Conservation (phyloP, 345 rosid genomes). For the Salix viminalis region DNA sequence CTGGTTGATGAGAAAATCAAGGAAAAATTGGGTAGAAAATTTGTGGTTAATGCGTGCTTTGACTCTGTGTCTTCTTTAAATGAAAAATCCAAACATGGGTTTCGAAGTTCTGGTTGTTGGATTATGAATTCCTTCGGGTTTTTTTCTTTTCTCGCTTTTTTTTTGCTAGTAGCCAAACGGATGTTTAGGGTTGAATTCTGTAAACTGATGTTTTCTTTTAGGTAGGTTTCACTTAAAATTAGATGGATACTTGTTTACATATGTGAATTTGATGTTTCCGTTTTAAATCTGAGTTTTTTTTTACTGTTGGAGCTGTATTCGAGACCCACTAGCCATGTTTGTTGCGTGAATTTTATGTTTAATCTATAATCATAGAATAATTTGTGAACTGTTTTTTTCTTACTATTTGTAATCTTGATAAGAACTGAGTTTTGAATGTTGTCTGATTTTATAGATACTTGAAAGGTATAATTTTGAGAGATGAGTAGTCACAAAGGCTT, state of each 20-base stretch:
- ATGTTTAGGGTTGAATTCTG: neutral
- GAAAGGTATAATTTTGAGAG: conserved; percentile 7
- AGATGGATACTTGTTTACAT: neutral
- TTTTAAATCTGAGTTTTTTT: neutral
- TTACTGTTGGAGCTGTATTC: neutral
- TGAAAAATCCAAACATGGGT: neutral
- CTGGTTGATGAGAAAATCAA: neutral
- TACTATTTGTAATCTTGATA: neutral
- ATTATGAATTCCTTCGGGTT: neutral
- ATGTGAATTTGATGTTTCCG: neutral
- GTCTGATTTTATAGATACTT: neutral
- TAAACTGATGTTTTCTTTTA: neutral
- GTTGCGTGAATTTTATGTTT: neutral
- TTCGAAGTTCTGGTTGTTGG: neutral
- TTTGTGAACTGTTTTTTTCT: neutral
- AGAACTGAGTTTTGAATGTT: neutral
- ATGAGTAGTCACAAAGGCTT: conserved; percentile 88
- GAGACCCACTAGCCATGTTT: neutral
- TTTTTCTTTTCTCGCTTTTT: neutral
- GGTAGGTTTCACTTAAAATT: too few species aligned
- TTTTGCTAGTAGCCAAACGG: neutral
- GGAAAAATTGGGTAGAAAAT: neutral
- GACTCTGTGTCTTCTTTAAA: neutral
- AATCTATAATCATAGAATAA: neutral
- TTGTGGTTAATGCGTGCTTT: neutral